Conservation (phyloP, 2,329 filamentous ascomycete species). For the Botrytis galanthina region DNA sequence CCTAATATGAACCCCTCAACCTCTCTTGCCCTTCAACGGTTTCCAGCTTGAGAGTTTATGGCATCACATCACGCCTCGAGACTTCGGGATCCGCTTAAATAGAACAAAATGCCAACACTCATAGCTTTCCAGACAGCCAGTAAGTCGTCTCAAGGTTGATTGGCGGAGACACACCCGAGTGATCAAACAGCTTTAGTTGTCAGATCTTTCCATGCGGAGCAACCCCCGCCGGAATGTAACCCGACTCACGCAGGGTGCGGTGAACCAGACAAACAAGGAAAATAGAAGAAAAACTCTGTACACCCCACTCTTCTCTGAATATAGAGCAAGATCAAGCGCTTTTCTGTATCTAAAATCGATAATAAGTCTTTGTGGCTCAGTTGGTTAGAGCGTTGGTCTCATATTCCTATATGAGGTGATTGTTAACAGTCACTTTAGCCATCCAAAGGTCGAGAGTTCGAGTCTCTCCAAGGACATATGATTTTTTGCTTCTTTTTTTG, state of each 20-base stretch:
- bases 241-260: not conserved
- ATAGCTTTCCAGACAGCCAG: not conserved
- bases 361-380: slow-evolving; percentile 43
- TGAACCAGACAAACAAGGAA: not conserved
- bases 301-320: not conserved
- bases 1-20: not conserved
- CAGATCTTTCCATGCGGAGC: not conserved
- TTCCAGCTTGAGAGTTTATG: not conserved
- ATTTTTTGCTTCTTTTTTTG: not conserved
- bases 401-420: slow-evolving; percentile 27
- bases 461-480: slow-evolving; percentile 45
- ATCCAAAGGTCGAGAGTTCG: slow-evolving; percentile 53
- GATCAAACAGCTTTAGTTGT: not conserved
- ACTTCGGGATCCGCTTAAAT: not conserved
- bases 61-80: not conserved
- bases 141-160: not conserved
- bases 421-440: slow-evolving; percentile 4
- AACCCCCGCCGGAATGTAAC: not conserved
- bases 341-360: not conserved
- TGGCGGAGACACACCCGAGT: not conserved
- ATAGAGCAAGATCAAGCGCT: fast-evolving
- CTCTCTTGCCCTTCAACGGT: not conserved
- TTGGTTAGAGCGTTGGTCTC: slow-evolving; percentile 47
- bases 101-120: not conserved
- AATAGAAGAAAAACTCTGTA: not conserved